Evolutionary conservation across 2,329 filamentous ascomycete species (phyloP).

Genomic region (Emydomyces testavorans): DNA sequence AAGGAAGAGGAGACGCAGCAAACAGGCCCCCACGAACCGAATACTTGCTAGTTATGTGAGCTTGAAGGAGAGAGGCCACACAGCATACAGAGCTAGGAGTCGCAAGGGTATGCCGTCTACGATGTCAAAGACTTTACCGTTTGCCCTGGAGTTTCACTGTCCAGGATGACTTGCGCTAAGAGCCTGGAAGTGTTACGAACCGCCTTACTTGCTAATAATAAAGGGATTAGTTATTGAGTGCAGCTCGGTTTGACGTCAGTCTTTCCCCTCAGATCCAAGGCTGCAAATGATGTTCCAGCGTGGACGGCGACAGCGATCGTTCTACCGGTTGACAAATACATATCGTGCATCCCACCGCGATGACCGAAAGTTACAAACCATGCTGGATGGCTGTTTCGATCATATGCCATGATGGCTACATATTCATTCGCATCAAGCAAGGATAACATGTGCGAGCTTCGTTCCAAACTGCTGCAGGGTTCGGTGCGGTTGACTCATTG

Average conservation of each 20-base stretch:
- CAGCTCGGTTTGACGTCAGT: neutral
- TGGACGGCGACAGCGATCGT: neutral
- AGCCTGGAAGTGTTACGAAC: neutral
- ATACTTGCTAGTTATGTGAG: neutral
- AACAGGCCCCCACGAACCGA: slow-evolving; percentile 2
- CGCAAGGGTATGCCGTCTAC: neutral
- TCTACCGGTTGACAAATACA: neutral
- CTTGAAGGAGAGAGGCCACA: neutral
- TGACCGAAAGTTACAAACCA: neutral
- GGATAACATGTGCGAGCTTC: slow-evolving; percentile 1
- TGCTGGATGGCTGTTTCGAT: neutral
- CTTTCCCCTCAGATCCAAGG: neutral
- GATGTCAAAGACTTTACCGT: neutral
- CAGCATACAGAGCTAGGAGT: neutral
- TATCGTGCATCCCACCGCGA: neutral
- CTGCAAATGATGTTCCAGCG: neutral
- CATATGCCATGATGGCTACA: slow-evolving; percentile 1
- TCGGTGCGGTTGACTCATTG: too few species aligned
- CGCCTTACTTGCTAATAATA: neutral
- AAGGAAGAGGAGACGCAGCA: neutral
- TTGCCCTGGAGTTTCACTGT: neutral
- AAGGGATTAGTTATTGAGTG: too few species aligned
- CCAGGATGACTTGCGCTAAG: neutral
- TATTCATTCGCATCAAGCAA: slow-evolving; percentile 2
- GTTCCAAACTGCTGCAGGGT: neutral